Evolutionary conservation across 2,329 filamentous ascomycete species (phyloP).

Genomic region (Bipolaris oryzae): DNA sequence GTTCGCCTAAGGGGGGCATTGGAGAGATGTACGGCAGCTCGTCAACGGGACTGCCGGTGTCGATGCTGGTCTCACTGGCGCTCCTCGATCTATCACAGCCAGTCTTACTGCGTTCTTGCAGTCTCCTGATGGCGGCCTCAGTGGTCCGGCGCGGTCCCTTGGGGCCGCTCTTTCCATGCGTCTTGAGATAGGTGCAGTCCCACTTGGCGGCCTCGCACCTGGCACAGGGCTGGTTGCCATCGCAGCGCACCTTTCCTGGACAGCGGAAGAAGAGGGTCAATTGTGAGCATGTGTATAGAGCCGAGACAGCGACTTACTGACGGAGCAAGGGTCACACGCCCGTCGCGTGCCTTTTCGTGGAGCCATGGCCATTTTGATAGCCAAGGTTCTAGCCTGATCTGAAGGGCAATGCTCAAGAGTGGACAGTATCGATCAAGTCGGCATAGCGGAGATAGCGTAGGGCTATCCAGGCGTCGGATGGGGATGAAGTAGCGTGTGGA

Average conservation of each 20-base stretch:
- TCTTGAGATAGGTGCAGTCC: slow-evolving; percentile 47
- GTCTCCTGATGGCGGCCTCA: slow-evolving; percentile 41
- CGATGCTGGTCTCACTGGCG: slow-evolving; percentile 43
- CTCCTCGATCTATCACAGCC: slow-evolving; percentile 33
- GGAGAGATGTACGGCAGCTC: slow-evolving; percentile 36
- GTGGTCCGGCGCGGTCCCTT: slow-evolving; percentile 45
- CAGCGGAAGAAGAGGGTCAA: slow-evolving; percentile 1
- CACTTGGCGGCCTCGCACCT: slow-evolving; percentile 43
- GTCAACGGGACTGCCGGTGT: slow-evolving; percentile 37
- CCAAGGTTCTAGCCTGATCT: slow-evolving; percentile 22
- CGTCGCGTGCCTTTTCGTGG: slow-evolving; percentile 45
- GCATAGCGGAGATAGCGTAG: slow-evolving; percentile 26
- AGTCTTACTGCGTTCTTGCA: slow-evolving; percentile 40
- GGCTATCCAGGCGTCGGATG: slow-evolving; percentile 6
- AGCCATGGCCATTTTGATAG: slow-evolving; percentile 33
- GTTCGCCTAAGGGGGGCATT: slow-evolving; percentile 30
- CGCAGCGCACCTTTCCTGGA: slow-evolving; percentile 39
- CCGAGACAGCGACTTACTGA: slow-evolving; percentile 21
- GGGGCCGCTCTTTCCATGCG: slow-evolving; percentile 45
- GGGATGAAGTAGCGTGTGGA: slow-evolving; percentile 12
- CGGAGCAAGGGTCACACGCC: slow-evolving; percentile 46
- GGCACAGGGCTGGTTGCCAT: slow-evolving; percentile 43
- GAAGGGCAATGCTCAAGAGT: slow-evolving; percentile 24
- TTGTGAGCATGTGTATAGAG: not conserved
- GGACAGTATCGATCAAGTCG: slow-evolving; percentile 25